Conservation (phyloP, 176 grass and related monocot species). For the Oryza longistaminata region DNA sequence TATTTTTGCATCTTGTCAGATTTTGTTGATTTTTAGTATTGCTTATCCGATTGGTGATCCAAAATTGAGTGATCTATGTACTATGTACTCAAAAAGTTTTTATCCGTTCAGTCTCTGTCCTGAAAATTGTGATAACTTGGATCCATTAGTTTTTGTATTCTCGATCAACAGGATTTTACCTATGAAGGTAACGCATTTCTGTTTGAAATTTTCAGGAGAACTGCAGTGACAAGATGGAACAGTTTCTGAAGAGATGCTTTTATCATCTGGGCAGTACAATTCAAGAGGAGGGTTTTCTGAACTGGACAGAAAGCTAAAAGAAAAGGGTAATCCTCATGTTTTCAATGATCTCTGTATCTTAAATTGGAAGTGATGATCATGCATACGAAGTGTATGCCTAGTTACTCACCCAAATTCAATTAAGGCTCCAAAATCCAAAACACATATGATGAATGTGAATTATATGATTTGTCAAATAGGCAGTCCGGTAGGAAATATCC, state of each 20-base stretch:
- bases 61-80: not conserved
- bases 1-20: not conserved
- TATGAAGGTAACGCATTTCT: not conserved
- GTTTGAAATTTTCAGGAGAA: constrained; percentile 61
- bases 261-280: constrained; percentile 85
- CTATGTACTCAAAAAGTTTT: not conserved
- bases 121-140: too few relatives aligned
- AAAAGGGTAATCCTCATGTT: constrained; percentile 58
- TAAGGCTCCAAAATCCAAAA: not conserved
- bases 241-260: constrained; percentile 86
- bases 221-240: constrained; percentile 84
- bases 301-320: constrained; percentile 74
- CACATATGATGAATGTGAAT: not conserved
- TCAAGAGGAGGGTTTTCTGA: constrained; percentile 73
- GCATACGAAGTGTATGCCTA: not conserved
- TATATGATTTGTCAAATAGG: not conserved
- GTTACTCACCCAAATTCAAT: not conserved
- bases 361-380: not conserved
- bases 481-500: not conserved
- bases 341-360: not conserved
- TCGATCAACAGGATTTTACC: not conserved
- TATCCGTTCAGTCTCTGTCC: too few relatives aligned
- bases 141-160: too few relatives aligned
- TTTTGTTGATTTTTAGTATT: not conserved
- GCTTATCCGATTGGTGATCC: not conserved